Evolutionary conservation across 441 rosid species (phyloP), one percentile per base, ranked within the genome.

Genomic region (Jatropha multifida): DNA sequence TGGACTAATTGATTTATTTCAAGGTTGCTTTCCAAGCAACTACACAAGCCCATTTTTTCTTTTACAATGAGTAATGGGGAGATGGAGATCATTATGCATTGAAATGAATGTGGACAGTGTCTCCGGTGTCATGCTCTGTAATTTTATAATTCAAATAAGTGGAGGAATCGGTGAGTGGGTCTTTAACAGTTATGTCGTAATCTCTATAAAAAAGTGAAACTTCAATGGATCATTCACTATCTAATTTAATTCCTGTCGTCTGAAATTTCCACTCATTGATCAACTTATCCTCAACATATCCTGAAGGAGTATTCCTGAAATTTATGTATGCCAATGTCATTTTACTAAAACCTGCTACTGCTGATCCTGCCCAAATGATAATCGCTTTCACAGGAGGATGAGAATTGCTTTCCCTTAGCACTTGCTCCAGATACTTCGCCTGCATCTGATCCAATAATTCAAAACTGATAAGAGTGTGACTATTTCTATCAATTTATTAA

Each of bases 381-480:
- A 93, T 89, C 59, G 96, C 96, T 59, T 83, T 13, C 23, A 89
- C 89, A 27, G 88, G 84, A 65, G 89, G 92, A 76, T 92, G 91
- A 2, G 89, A 79, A 64, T 81, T 84, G 0, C 77, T 94, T 76
- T 89, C 97, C 73, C 89, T 85, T 20, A 93, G 76, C 42, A 91
- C 78, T 7, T 86, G 85, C 80, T 93, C 92, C 15, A 87, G 77
- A 74, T 84, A 79, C 71, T 51, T 41, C 37, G 83, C 86, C 92
- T 89, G 9, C 48, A 44, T 32, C 32, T 1, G 2, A 32, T 32
- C 32, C 32, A 32, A 32, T 32, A 32, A 32, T 32, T 32, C 32
- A 32, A 2, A 32, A 32, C 32, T 32, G 32, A 32, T 32, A 32
- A 32, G 32, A 32, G 32, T 32, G 32, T 32, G 32, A 32, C 32